A percentile compares a stretch with the other conserved stretches of the same genome.
phyloP scores from a whole-genome alignment of 805 yeast species.

The Blastobotrys mokoenaii region DNA sequence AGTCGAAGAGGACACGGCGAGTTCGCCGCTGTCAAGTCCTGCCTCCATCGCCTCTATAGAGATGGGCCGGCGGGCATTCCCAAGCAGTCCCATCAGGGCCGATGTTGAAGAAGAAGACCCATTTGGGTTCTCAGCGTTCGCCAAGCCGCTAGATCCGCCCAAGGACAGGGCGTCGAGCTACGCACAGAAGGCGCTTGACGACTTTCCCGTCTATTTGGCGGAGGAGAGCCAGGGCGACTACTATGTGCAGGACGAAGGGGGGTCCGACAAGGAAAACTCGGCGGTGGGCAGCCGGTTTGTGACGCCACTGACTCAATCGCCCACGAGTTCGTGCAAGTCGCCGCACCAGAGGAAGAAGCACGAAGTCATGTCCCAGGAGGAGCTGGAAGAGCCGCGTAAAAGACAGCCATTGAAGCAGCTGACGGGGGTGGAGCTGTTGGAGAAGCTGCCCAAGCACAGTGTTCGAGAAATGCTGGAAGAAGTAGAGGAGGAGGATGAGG shows the following conservation, averaged over 20 bases:
- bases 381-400: too few species aligned
- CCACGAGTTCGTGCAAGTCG: too few species aligned
- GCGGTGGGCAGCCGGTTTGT: not conserved
- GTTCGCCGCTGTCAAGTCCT: not conserved
- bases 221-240: not conserved
- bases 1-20: not conserved
- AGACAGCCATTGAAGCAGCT: too few species aligned
- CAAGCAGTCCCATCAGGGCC: too few species aligned
- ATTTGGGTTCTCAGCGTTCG: constrained; percentile 9
- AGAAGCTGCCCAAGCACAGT: too few species aligned
- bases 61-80: too few species aligned
- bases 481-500: too few species aligned
- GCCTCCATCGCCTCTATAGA: too few species aligned
- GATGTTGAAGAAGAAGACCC: constrained; percentile 3
- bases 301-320: not conserved
- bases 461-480: too few species aligned
- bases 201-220: not conserved
- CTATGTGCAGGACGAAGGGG: not conserved
- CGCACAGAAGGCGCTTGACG: not conserved
- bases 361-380: too few species aligned
- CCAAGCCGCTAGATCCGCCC: constrained; percentile 3
- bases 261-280: not conserved
- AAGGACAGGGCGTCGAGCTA: not conserved
- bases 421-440: too few species aligned
- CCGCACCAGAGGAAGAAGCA: too few species aligned